Base-by-base conservation (phyloP, 352 stramenopile species). In the Phytophthora pini region DNA sequence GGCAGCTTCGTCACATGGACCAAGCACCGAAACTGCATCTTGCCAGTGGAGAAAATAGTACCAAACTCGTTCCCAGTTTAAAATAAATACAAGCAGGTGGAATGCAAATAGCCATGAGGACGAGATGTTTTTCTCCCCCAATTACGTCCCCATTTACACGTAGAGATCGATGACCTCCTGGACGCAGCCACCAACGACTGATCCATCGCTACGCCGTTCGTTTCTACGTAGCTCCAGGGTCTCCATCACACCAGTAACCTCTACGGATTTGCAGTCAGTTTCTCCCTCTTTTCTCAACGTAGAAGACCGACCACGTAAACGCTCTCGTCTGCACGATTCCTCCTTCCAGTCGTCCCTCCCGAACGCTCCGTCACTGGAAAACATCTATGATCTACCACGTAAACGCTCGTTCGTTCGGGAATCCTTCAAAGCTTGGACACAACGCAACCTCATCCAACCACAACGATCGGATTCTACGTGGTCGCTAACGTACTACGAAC, bases 401-500 rank as follows among this genome's bases (percentile, higher is more conserved):
- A 61, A 12, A 15, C 20, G 29, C 3, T 72, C 65, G 11, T 60
- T 68, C 5, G 13, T 68, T 3, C 29, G n/a, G n/a, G 45, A 65
- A 45, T 60, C 39, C 0, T 22, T 72, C 17, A 64, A 53, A 31
- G 13, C 32, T 15, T 72, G 65, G 65, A 20, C 12, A 52, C 36
- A n/a, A 38, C 32, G 22, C 1, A 52, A 24, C 5, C 34, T 15
- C 3, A 64, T 58, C 46, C 58, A 56, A 29, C 31, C 57, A 8
- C 56, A 72, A 22, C 49, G 56, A 24, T 46, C 64, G 1, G 44
- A 72, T 43, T 72, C 65, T 1, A 40, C 26, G 2, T 72, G 58
- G 65, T 68, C 58, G 5, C 1, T 47, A 5, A 53, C 58, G 4
- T 72, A 72, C 29, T 68, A 60, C 31, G 58, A 72, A 4, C 65